Percentiles rank a stretch among this genome's conserved stretches.
Conservation (phyloP, 768 basidiomycete genomes). For the Tylopilus felleus region DNA sequence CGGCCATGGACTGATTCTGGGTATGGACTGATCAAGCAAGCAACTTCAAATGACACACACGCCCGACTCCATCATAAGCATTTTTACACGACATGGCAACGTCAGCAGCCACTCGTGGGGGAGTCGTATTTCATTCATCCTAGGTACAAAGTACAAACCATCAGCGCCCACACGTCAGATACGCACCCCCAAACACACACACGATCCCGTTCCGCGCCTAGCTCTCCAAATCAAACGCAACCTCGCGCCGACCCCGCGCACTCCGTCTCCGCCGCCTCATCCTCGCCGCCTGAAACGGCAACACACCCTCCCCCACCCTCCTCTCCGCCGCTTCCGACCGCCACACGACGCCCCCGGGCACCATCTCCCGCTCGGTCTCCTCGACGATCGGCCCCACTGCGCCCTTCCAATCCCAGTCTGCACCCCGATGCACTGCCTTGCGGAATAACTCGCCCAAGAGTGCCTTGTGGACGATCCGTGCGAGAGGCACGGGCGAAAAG, state of each 20-base stretch:
- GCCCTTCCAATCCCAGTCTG: slow-evolving; percentile 27
- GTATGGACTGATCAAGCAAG: background rate
- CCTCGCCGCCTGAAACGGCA: slow-evolving; percentile 26
- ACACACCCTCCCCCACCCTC: background rate
- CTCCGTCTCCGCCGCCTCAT: slow-evolving; percentile 19
- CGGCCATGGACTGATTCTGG: slow-evolving; percentile 4
- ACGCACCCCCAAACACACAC: too few relatives aligned
- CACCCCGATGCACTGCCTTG: slow-evolving; percentile 15
- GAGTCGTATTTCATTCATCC: too few relatives aligned
- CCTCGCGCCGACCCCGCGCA: slow-evolving; percentile 20
- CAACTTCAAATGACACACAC: too few relatives aligned
- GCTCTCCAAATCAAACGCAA: slow-evolving; percentile 11
- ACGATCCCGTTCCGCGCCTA: too few relatives aligned
- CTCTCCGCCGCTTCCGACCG: background rate
- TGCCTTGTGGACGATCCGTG: slow-evolving; percentile 19
- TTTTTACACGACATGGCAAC: too few relatives aligned
- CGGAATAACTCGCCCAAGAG: slow-evolving; percentile 20
- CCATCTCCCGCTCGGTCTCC: slow-evolving; percentile 20
- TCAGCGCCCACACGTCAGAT: background rate
- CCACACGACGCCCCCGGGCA: slow-evolving; percentile 3
- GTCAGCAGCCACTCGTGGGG: too few relatives aligned
- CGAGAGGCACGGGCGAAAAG: slow-evolving; percentile 23
- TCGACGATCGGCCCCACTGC: slow-evolving; percentile 12
- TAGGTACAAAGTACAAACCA: background rate
- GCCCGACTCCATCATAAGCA: too few relatives aligned